Evolutionary conservation across 2,329 filamentous ascomycete genomes (phyloP).

Genomic region (Botrytis tulipae): DNA sequence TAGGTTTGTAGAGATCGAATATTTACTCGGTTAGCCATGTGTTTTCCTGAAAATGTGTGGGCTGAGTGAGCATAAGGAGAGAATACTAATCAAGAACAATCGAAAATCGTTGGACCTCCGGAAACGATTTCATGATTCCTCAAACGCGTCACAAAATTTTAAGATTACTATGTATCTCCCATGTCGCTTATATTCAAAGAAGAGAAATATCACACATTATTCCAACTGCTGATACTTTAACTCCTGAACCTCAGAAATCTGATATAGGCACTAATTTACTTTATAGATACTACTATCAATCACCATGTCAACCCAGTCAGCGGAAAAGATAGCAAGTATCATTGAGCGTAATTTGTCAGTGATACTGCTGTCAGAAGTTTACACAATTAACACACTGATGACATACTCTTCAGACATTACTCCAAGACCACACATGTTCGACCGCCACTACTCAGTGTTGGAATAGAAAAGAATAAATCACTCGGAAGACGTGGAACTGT

Average conservation of each 20-base stretch:
- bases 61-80: too few relatives aligned
- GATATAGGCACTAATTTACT: background rate
- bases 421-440: background rate
- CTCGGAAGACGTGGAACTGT: constrained; percentile 19
- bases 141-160: background rate
- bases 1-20: background rate
- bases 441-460: background rate
- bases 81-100: background rate
- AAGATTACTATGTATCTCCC: rapidly evolving
- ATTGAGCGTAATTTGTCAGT: constrained; percentile 1
- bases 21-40: background rate
- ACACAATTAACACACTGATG: background rate
- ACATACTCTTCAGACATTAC: background rate
- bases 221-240: background rate
- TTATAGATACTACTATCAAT: background rate
- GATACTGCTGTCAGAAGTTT: too few relatives aligned
- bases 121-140: background rate
- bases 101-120: too few relatives aligned
- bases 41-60: too few relatives aligned
- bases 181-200: background rate
- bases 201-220: background rate
- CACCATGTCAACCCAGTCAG: background rate
- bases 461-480: background rate
- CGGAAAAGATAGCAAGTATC: background rate
- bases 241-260: background rate